Base-by-base conservation (phyloP, 495 filamentous ascomycete genomes). In the Evansstolkia leycettana region DNA sequence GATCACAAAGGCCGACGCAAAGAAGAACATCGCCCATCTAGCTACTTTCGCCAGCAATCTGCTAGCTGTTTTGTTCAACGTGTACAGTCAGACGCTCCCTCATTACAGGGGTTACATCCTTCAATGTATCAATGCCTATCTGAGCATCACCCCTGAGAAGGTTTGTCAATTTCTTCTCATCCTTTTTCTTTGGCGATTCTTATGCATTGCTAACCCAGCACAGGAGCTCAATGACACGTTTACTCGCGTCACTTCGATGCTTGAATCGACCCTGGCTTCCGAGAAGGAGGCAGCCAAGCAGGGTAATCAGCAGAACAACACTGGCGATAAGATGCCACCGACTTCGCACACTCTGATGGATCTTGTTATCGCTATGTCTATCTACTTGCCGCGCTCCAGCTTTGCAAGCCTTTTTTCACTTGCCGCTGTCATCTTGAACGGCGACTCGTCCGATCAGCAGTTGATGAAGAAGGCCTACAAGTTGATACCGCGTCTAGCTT, bases 381-480 rank as follows among this genome's bases (percentile, higher is more conserved):
- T 86, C 17, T 92, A 98, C 50, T 71, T 98, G 14, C 87, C 92
- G 2, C 68, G 83, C 10, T 72, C 82, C 27, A 85, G 82, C 55
- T 93, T 90, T 45, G 62, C 70, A 20, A 67, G 72, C 15, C 73
- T 98, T 2, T 94, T 96, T 59, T 71, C 69, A 38, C 83, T 95
- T 40, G 82, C 89, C 4, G 68, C 84, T 0, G 65, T 80, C 9
- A 79, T 94, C 33, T 72, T 96, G 37, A 75, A 78, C 45, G 78
- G 75, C 43, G 48, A 43, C 37, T 56, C 52, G 19, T 50, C 28
- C 10, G 92, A 96, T 42, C 81, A 90, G 17, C 89, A 95, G 50
- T 67, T 98, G n/a, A 86, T 96, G 55, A 98, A 98, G 73, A 98
- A 98, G 61, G 89, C 90, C 2, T 98, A 96, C 67, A 95, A 96